These are phyloP conservation scores for Paraphoma chrysanthemicola DNA, from an alignment of 2,329 filamentous ascomycete species.

Conservation along the genomic window DNA sequence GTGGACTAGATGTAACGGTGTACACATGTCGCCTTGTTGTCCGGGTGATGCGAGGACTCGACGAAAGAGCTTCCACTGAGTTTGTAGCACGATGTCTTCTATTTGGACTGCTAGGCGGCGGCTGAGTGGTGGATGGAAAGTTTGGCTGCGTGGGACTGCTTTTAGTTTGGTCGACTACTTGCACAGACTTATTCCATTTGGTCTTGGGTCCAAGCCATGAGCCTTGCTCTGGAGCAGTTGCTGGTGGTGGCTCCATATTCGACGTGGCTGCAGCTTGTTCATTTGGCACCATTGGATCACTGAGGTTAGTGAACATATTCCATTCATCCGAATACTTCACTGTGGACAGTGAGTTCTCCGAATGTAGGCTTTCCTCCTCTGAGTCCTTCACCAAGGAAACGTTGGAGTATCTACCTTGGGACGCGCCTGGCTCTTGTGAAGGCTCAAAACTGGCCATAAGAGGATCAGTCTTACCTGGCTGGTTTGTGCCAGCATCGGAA, in stretches of 20 bases:
- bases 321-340: constrained; percentile 29
- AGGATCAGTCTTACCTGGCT: constrained; percentile 15
- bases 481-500: constrained; percentile 8
- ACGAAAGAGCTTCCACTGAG: constrained; percentile 1
- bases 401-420: constrained; percentile 30
- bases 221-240: constrained; percentile 9
- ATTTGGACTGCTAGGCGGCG: constrained; percentile 9
- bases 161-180: constrained; percentile 1
- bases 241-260: constrained; percentile 8
- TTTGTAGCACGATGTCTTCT: constrained; percentile 9
- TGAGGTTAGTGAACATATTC: constrained; percentile 11
- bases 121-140: constrained; percentile 3
- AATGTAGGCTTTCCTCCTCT: constrained; percentile 36
- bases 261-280: not conserved
- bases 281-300: constrained; percentile 14
- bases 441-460: constrained; percentile 23
- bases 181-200: constrained; percentile 3
- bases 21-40: constrained; percentile 19
- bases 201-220: constrained; percentile 1
- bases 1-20: constrained; percentile 7
- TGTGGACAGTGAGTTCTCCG: constrained; percentile 38
- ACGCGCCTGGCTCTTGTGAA: constrained; percentile 32
- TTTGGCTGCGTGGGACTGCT: constrained; percentile 9
- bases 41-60: constrained; percentile 22
- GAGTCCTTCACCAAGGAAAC: constrained; percentile 39